Base-by-base conservation (phyloP, 2,329 filamentous ascomycete species). In the Penicillium sp. region DNA sequence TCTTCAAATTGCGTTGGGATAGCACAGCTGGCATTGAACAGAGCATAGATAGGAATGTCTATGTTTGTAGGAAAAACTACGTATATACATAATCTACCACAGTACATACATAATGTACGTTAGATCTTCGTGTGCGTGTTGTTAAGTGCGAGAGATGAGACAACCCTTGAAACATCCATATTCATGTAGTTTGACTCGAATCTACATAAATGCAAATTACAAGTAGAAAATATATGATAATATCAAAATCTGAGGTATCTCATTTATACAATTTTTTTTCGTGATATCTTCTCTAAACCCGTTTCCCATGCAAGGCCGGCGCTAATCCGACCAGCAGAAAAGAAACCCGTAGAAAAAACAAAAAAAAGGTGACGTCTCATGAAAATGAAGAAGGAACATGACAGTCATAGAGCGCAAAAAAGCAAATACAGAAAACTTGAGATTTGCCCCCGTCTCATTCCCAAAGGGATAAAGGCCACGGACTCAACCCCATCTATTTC, bases 401-500 rank as follows among this genome's bases (percentile, higher is more conserved):
- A 59, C 53, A 53, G 53, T 66, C 64, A 66, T 65, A 62, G 55
- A 58, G 50, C 59, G 53, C 50, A 62, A 65, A 53, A 60, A 61
- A 54, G 37, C 47, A 58, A 55, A 56, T 20, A 53, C 39, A 49
- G 60, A 57, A 57, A 50, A 58, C 49, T 54, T 53, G 24, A 44
- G 24, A 22, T 46, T 53, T 55, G 50, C 37, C 47, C 49, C 52
- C 37, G 39, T 57, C 56, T 55, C 52, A 60, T 58, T 49, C 52
- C 65, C 59, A 57, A 62, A 66, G 29, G 16, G 29, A 66, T 61
- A 62, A 60, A 52, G 46, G 62, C 47, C 59, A 54, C 56, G 61
- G 61, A 61, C 65, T 69, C 64, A 68, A 70, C 60, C 65, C 62
- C 61, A 53, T 68, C 68, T 74, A 77, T 79, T 85, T 86, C 81